phyloP scores from a whole-genome alignment of 1,284 basidiomycete species.

The Pseudozyma tsukubaensis region DNA sequence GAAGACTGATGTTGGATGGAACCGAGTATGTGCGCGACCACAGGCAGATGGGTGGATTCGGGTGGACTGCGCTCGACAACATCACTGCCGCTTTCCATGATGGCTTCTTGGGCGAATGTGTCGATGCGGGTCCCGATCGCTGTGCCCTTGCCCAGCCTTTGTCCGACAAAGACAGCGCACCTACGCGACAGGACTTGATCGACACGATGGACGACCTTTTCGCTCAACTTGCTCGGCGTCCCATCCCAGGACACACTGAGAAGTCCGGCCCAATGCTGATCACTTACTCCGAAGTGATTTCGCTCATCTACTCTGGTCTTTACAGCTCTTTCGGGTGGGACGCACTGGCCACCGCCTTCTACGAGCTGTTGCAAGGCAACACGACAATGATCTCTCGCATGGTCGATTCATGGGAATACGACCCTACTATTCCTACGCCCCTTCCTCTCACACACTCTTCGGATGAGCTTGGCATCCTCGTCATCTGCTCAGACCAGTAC shows the following conservation, averaged over 20 bases:
- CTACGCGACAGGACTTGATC: slow-evolving; percentile 6
- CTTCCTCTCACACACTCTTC: slow-evolving; percentile 5
- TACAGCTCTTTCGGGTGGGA: slow-evolving; percentile 35
- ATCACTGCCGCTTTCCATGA: slow-evolving; percentile 43
- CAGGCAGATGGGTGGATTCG: slow-evolving; percentile 30
- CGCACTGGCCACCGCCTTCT: slow-evolving; percentile 15
- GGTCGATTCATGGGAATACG: slow-evolving; percentile 34
- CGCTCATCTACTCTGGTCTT: slow-evolving; percentile 31
- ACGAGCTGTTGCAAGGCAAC: slow-evolving; percentile 31
- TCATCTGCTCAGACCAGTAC: slow-evolving; percentile 48
- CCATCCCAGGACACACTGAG: slow-evolving; percentile 25
- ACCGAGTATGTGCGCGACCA: slow-evolving; percentile 44
- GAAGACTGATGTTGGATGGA: slow-evolving; percentile 38
- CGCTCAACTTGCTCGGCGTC: slow-evolving; percentile 8
- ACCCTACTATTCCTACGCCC: slow-evolving; percentile 10
- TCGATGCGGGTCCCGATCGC: slow-evolving; percentile 29
- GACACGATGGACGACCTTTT: slow-evolving; percentile 27
- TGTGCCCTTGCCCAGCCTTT: slow-evolving; percentile 36
- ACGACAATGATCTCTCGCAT: slow-evolving; percentile 22
- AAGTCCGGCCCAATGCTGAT: slow-evolving; percentile 29
- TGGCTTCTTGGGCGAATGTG: slow-evolving; percentile 46
- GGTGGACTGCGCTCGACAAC: slow-evolving; percentile 40
- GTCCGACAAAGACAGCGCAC: not conserved
- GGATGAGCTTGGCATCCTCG: slow-evolving; percentile 32
- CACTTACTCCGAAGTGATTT: slow-evolving; percentile 32